Conservation (phyloP, 2,329 filamentous ascomycete genomes). For the Xylaria sp. region DNA sequence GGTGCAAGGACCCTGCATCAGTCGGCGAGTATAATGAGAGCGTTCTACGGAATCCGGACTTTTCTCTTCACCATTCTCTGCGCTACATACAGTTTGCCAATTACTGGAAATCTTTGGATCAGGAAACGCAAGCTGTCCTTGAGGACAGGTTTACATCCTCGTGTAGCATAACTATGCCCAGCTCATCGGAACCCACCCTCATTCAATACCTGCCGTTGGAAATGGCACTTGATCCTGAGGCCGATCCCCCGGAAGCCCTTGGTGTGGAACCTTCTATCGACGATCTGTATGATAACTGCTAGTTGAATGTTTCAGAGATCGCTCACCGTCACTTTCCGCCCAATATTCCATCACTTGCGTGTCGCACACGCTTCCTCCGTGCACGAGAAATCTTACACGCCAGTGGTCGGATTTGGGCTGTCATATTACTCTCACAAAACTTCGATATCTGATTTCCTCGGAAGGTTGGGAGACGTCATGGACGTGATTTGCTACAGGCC, state of each 20-base stretch:
- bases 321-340: background rate
- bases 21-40: conserved; percentile 39
- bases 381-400: background rate
- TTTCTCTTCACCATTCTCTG: conserved; percentile 29
- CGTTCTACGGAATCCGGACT: conserved; percentile 32
- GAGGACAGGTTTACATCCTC: conserved; percentile 33
- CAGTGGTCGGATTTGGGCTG: background rate
- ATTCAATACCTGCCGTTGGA: conserved; percentile 32
- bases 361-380: background rate
- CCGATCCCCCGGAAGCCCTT: conserved; percentile 40
- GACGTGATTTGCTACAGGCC: background rate
- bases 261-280: conserved; percentile 33
- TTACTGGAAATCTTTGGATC: conserved; percentile 31
- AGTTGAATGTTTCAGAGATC: conserved; percentile 16
- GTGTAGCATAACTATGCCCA: conserved; percentile 17
- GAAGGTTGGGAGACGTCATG: background rate
- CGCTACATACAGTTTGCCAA: conserved; percentile 31
- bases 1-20: conserved; percentile 39
- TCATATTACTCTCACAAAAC: conserved; percentile 1
- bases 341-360: background rate
- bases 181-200: conserved; percentile 27
- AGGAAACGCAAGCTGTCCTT: conserved; percentile 28
- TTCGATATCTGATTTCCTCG: background rate
- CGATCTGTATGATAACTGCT: conserved; percentile 17
- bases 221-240: conserved; percentile 29